Evolutionary conservation across 495 filamentous ascomycete genomes (phyloP), one percentile per base, ranked within the genome.

Genomic region (Amphirosellinia nigrospora): DNA sequence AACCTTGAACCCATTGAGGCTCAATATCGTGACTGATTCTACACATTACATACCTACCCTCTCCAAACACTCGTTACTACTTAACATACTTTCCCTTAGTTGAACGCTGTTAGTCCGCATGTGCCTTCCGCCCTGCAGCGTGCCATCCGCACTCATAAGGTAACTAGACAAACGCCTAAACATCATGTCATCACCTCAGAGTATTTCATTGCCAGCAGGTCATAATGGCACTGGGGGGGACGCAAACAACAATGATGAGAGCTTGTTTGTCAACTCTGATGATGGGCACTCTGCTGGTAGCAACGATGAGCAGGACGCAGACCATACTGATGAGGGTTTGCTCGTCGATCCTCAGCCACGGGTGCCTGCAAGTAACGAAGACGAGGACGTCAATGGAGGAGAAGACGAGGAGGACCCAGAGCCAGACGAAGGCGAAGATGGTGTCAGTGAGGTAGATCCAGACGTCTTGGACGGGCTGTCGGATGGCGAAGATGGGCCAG

Each of bases 181-280:
- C 41, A 50, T 3, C 41, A 64, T 64, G 61, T 50, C 61, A 36
- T 64, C 61, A 23, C 23, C 61, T 48, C 61, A 4, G 4, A 30
- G 30, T 26, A 7, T n/a, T 10, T 9, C 41, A 16, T 43, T 19
- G 30, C 21, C 41, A 50, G 61, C 8, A 8, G 16, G 26, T 36
- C 3, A 36, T 15, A 4, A 15, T 38, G 23, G 19, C 9, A 19
- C 11, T 34, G 43, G n/a, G 36, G n/a, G 10, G 3, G 28, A 16
- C 21, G 21, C 8, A 28, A n/a, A 60, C 10, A 26, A 26, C 28
- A 34, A 21, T 36, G 28, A 41, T 6, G 59, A 45, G 4, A 34
- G 39, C 2, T 30, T 45, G 13, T 46, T 45, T 23, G 60, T 41
- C 28, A 28, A 23, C 10, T n/a, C 34, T 41, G 36, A 41, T 10